Conservation (phyloP, 2,329 filamentous ascomycete species). For the Pezicula carpinea region DNA sequence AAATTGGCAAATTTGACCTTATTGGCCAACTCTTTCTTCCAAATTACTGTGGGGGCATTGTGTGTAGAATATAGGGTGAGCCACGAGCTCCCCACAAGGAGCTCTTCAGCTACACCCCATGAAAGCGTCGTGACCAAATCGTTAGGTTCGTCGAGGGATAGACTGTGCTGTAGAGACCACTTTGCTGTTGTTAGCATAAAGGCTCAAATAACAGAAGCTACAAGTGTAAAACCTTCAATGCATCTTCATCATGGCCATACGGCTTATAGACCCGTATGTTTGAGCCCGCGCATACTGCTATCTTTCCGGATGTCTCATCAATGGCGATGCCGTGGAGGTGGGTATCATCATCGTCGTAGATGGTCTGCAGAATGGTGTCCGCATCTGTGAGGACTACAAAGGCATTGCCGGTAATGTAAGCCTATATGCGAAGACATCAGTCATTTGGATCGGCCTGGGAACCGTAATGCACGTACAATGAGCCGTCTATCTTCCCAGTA, state of each 20-base stretch:
- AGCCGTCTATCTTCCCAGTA: constrained; percentile 69
- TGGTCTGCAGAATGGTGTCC: constrained; percentile 76
- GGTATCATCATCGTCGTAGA: constrained; percentile 72
- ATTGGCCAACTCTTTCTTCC: constrained; percentile 71
- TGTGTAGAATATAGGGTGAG: constrained; percentile 63
- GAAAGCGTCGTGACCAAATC: constrained; percentile 58
- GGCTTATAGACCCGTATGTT: constrained; percentile 76
- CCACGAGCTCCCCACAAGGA: constrained; percentile 68
- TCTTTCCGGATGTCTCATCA: constrained; percentile 78
- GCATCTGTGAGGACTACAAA: constrained; percentile 77
- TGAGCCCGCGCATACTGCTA: constrained; percentile 66
- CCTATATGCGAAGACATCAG: constrained; percentile 41
- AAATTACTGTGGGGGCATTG: constrained; percentile 52
- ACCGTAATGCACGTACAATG: constrained; percentile 50
- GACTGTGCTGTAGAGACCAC: constrained; percentile 62
- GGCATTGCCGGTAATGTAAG: constrained; percentile 85
- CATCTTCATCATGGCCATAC: constrained; percentile 63
- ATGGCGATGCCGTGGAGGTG: constrained; percentile 70
- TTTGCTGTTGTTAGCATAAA: constrained; percentile 29
- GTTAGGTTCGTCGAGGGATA: constrained; percentile 43
- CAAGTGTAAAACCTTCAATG: constrained; percentile 58
- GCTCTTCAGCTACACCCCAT: constrained; percentile 83
- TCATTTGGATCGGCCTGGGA: background rate
- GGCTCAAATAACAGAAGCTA: constrained; percentile 1
- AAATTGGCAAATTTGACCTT: constrained; percentile 70